Evolutionary conservation across 805 yeast genomes (phyloP).

Genomic region (Teunomyces pallodes): DNA sequence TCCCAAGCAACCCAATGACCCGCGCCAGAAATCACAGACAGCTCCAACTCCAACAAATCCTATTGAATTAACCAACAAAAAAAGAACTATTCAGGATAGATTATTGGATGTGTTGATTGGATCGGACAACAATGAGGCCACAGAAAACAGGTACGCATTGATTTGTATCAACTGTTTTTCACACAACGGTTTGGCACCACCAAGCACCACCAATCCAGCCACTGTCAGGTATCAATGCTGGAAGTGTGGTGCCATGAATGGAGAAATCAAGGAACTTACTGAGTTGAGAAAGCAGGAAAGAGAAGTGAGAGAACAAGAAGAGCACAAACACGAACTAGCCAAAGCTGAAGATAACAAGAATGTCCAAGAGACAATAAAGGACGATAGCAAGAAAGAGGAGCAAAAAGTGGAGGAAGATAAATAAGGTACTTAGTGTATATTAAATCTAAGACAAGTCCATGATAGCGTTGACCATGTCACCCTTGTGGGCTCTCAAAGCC

Average conservation of each 20-base stretch:
- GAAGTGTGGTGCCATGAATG: constrained; percentile 51
- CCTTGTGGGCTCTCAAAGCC: constrained; percentile 83
- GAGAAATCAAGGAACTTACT: constrained; percentile 10
- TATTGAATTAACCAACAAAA: background rate
- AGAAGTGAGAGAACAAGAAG: background rate
- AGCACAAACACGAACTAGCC: background rate
- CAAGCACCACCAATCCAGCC: constrained; percentile 50
- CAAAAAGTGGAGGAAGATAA: background rate
- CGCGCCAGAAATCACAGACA: constrained; percentile 2
- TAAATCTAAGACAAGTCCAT: constrained; percentile 62
- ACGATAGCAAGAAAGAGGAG: background rate
- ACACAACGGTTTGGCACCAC: constrained; percentile 84
- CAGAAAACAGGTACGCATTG: constrained; percentile 63
- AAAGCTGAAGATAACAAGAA: background rate
- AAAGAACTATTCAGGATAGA: constrained; percentile 34
- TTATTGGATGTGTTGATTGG: constrained; percentile 39
- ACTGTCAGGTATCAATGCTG: constrained; percentile 62
- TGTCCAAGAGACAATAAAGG: background rate
- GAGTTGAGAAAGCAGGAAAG: background rate
- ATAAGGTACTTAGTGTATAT: background rate
- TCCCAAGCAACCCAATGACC: too few species aligned
- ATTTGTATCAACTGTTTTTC: constrained; percentile 63
- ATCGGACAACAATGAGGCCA: constrained; percentile 63
- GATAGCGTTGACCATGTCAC: constrained; percentile 95
- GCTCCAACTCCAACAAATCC: background rate